Evolutionary conservation across 2,329 filamentous ascomycete species (phyloP).

Genomic region (Epichloe hybrida): DNA sequence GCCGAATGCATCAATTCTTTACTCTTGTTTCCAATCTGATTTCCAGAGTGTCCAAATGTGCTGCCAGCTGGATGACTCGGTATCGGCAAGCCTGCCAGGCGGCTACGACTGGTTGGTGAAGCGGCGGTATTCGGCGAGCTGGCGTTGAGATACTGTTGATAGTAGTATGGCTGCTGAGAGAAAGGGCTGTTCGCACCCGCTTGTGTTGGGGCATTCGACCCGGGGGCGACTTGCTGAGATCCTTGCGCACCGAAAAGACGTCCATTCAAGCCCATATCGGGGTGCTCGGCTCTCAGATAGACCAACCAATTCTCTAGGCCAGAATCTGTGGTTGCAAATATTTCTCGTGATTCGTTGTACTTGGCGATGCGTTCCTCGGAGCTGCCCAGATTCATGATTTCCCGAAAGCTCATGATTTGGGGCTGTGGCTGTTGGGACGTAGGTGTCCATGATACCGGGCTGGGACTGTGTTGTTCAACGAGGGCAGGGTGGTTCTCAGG

Average conservation of each 20-base stretch:
- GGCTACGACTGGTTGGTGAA: conserved; percentile 22
- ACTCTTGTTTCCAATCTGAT: conserved; percentile 65
- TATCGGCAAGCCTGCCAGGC: conserved; percentile 21
- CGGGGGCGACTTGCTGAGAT: conserved; percentile 8
- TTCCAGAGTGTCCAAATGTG: conserved; percentile 39
- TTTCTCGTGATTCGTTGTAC: conserved; percentile 57
- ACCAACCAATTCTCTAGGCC: conserved; percentile 52
- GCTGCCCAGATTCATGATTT: conserved; percentile 60
- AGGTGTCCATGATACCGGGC: conserved; percentile 2
- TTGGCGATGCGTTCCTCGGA: conserved; percentile 56
- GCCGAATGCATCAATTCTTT: conserved; percentile 82
- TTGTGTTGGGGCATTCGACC: conserved; percentile 10
- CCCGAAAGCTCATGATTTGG: conserved; percentile 48
- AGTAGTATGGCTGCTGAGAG: conserved; percentile 37
- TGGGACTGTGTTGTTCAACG: neutral
- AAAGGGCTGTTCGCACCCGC: conserved; percentile 12
- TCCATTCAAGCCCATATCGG: conserved; percentile 20
- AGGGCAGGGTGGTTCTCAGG: conserved; percentile 26
- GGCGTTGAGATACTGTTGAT: conserved; percentile 42
- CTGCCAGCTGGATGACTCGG: conserved; percentile 27
- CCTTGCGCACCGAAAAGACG: conserved; percentile 14
- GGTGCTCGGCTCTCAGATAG: conserved; percentile 29
- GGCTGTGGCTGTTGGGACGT: conserved; percentile 6
- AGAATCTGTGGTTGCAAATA: conserved; percentile 60
- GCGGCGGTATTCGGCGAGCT: conserved; percentile 15